Base-by-base conservation (phyloP, 2,329 filamentous ascomycete species). In the Corinectria fuckeliana region DNA sequence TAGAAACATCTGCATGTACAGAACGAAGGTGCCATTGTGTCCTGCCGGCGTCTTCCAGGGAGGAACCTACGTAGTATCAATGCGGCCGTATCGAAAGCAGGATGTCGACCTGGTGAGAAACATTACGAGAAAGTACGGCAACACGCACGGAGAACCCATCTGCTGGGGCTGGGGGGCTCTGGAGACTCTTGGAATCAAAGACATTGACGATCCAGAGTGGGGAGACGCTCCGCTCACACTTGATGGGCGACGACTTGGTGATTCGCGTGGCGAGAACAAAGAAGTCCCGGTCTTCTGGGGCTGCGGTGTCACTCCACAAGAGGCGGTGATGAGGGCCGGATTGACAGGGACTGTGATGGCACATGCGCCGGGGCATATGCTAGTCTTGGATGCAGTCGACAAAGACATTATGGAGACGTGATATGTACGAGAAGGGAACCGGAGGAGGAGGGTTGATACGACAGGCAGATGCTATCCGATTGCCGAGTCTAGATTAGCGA, bases 261-360 rank as follows among this genome's bases (percentile, higher is more conserved):
- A 71, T 1, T 64, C 70, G 14, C 73, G 71, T 13, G 7, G 20
- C n/a, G 74, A 78, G 13, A 76, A 80, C 13, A 69, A 65, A 2
- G 76, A 81, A 23, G 76, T 87, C 26, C 84, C 84, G 0, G 80
- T 86, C 4, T 87, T 87, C 63, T 85, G 87, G 85, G 87, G 85
- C 0, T 90, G 87, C 68, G 87, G 87, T 30, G 86, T 89, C 10
- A 89, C 87, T 34, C 86, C 88, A 2, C 87, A 89, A 68, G 82
- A 88, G 68, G 86, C 85, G 13, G 84, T 89, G 1, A 82, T 87
- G 79, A 78, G 76, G 56, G 84, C 85, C 5, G 74, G 71, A 7
- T 67, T 88, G 44, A 67, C 82, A 45, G 87, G 87, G 0, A 76
- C 78, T 1, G 78, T 88, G 2, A 85, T 90, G 77, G 83, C 81